Conservation (phyloP, 768 basidiomycete genomes). For the Chiua virens region DNA sequence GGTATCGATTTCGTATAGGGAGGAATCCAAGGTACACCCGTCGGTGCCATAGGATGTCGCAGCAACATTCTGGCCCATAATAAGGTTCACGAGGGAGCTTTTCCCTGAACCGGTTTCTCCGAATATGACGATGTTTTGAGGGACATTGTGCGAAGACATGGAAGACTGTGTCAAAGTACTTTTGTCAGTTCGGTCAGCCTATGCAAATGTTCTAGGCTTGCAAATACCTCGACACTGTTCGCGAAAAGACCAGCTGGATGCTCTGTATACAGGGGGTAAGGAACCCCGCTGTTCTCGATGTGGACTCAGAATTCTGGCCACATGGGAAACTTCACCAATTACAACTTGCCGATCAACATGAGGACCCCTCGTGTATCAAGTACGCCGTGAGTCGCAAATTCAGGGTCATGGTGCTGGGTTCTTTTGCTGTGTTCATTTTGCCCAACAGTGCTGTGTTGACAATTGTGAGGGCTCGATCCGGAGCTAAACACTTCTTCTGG, state of each 20-base stretch:
- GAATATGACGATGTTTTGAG: constrained; percentile 32
- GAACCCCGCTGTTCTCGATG: neutral
- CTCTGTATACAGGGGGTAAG: neutral
- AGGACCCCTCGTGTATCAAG: constrained; percentile 16
- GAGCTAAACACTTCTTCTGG: too few relatives aligned
- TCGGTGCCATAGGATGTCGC: constrained; percentile 30
- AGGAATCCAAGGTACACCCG: constrained; percentile 38
- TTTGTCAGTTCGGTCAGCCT: constrained; percentile 4
- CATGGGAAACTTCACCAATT: too few relatives aligned
- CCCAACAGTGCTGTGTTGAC: too few relatives aligned
- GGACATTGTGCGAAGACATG: constrained; percentile 13
- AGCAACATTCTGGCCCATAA: constrained; percentile 32
- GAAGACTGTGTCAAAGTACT: neutral
- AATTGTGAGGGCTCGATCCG: too few relatives aligned
- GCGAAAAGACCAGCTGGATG: neutral
- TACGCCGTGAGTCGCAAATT: too few relatives aligned
- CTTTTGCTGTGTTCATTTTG: too few relatives aligned
- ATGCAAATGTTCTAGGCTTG: neutral
- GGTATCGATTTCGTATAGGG: constrained; percentile 20
- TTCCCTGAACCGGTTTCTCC: constrained; percentile 38
- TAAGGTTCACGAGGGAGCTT: constrained; percentile 46
- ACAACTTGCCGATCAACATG: constrained; percentile 11
- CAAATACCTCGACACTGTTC: constrained; percentile 9
- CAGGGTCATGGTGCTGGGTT: constrained; percentile 1
- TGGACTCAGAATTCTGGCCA: too few relatives aligned